Conservation (phyloP, 805 yeast species). For the Vanderwaltozyma polyspora region DNA sequence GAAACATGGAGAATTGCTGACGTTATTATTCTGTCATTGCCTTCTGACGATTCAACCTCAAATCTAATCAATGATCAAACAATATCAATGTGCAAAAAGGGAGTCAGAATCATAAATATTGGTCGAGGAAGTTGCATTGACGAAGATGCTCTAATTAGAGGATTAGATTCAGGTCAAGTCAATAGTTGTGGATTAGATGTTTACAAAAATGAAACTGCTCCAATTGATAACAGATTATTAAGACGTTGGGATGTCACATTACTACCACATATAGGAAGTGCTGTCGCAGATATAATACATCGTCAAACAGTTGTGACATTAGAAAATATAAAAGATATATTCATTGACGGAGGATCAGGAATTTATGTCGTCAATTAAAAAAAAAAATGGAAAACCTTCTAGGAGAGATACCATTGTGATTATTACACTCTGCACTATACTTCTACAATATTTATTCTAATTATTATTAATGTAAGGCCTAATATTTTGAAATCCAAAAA, state of each 20-base stretch:
- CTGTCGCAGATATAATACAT: conserved; percentile 46
- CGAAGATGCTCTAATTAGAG: conserved; percentile 52
- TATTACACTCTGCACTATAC: too few species aligned
- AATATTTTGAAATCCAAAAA: too few species aligned
- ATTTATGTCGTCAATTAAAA: conserved; percentile 8
- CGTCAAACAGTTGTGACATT: conserved; percentile 43
- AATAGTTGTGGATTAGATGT: conserved; percentile 67
- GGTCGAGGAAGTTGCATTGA: conserved; percentile 66
- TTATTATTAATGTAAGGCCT: too few species aligned
- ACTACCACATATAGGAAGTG: conserved; percentile 65
- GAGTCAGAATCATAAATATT: conserved; percentile 57
- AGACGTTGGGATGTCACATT: conserved; percentile 51
- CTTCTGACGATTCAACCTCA: conserved; percentile 48
- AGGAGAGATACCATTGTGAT: too few species aligned
- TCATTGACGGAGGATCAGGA: conserved; percentile 32
- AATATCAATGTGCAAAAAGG: conserved; percentile 37
- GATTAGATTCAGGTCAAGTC: conserved; percentile 48
- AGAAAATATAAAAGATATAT: conserved; percentile 39
- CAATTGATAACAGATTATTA: conserved; percentile 37
- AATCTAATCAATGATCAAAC: conserved; percentile 41
- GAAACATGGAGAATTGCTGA: conserved; percentile 35
- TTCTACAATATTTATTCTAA: too few species aligned
- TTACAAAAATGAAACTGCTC: conserved; percentile 47
- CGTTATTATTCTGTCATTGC: conserved; percentile 54
- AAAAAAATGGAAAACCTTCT: too few species aligned